These are phyloP conservation scores for Fraxinus floribunda DNA, from an alignment of 305 asterid genomes.

Conservation along the genomic window DNA sequence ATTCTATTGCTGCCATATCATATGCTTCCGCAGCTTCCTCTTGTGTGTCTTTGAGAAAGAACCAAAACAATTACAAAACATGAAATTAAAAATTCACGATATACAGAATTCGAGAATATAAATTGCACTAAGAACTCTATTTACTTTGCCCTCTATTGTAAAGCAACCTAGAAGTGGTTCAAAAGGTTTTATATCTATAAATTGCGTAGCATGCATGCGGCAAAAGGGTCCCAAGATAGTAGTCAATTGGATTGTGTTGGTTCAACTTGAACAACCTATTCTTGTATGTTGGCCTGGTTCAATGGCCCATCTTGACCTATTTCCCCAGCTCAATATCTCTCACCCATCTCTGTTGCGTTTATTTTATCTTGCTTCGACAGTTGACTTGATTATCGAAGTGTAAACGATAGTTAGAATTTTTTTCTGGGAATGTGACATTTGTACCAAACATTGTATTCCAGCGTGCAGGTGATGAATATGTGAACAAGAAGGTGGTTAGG, in stretches of 20 bases:
- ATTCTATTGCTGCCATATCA: conserved; percentile 84
- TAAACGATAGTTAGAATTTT: too few relatives aligned
- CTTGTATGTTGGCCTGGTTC: not conserved
- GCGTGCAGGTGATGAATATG: not conserved
- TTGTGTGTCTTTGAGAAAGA: conserved; percentile 59
- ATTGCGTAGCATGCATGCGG: not conserved
- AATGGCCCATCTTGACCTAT: not conserved
- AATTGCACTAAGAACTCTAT: not conserved
- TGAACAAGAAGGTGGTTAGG: too few relatives aligned
- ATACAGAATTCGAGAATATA: not conserved
- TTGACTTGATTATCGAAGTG: not conserved
- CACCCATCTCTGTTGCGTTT: not conserved
- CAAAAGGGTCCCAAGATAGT: not conserved
- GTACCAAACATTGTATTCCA: not conserved
- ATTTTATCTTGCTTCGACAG: too few relatives aligned
- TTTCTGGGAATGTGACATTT: not conserved
- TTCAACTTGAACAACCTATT: not conserved
- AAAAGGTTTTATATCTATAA: not conserved
- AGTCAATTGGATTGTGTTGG: not conserved
- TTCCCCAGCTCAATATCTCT: not conserved
- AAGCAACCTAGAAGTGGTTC: not conserved
- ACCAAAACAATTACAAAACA: not conserved
- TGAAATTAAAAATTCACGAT: not conserved
- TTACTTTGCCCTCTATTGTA: not conserved
- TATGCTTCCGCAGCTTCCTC: conserved; percentile 96